phyloP scores from a whole-genome alignment of 768 basidiomycete genomes.

The Termitomyces sp. region DNA sequence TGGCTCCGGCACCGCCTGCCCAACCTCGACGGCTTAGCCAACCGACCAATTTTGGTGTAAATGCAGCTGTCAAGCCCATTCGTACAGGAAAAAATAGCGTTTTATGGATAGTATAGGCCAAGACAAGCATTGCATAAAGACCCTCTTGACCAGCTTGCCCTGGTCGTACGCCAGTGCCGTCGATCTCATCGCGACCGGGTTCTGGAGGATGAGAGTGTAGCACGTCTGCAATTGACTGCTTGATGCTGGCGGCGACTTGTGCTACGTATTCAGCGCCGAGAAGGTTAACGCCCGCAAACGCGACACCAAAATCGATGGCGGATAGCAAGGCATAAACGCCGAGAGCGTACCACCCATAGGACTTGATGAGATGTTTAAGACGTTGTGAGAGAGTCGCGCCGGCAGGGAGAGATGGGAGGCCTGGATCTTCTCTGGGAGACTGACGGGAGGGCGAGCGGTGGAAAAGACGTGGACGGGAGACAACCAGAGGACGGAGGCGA shows the following conservation, averaged over 20 bases:
- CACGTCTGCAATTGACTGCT: conserved; percentile 38
- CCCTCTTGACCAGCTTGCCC: conserved; percentile 50
- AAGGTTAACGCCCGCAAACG: conserved; percentile 79
- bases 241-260: conserved; percentile 53
- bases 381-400: conserved; percentile 60
- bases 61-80: conserved; percentile 80
- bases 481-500: conserved; percentile 25
- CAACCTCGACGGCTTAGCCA: conserved; percentile 83
- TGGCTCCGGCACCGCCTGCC: conserved; percentile 69
- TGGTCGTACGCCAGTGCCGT: conserved; percentile 28
- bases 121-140: conserved; percentile 84
- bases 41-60: conserved; percentile 81
- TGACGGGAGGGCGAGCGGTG: conserved; percentile 44
- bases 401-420: conserved; percentile 33
- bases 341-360: conserved; percentile 95
- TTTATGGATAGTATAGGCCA: conserved; percentile 97
- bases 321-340: conserved; percentile 80
- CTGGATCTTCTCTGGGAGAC: conserved; percentile 28
- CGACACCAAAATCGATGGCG: conserved; percentile 76
- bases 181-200: conserved; percentile 62
- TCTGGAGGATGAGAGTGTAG: conserved; percentile 53
- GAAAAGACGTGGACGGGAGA: conserved; percentile 34
- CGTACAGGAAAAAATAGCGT: conserved; percentile 86
- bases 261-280: conserved; percentile 90
- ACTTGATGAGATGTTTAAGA: conserved; percentile 78